Conservation (phyloP, 2,329 filamentous ascomycete species). For the Ophiostoma pallidulum region DNA sequence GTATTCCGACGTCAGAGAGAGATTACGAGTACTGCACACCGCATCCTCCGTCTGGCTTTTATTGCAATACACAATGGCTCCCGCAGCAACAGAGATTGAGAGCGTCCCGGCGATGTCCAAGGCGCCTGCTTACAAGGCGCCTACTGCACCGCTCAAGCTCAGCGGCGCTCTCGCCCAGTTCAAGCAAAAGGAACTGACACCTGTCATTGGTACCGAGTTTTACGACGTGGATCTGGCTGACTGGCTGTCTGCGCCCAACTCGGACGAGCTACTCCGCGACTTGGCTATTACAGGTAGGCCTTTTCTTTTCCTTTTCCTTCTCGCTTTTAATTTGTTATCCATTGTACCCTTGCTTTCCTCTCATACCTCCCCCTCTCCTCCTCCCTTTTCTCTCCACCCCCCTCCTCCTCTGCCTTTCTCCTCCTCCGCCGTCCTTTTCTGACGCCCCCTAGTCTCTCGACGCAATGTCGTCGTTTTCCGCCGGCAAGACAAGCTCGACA, state of each 20-base stretch:
- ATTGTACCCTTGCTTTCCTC: neutral
- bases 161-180: slow-evolving; percentile 34
- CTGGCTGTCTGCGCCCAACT: slow-evolving; percentile 42
- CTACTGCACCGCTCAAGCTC: slow-evolving; percentile 9
- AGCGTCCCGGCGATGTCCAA: too few species aligned
- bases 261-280: slow-evolving; percentile 48
- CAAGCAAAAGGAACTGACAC: slow-evolving; percentile 40
- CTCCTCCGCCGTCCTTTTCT: too few species aligned
- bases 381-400: too few species aligned
- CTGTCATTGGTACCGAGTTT: slow-evolving; percentile 47
- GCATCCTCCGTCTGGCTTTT: too few species aligned
- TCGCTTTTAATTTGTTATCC: too few species aligned
- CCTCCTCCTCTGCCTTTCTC: neutral
- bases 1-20: too few species aligned
- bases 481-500: slow-evolving; percentile 29
- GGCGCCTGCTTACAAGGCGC: too few species aligned
- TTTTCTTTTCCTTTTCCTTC: neutral
- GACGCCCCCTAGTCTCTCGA: slow-evolving; percentile 29
- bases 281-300: slow-evolving; percentile 47
- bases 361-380: neutral
- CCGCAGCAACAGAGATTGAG: too few species aligned
- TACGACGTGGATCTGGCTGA: slow-evolving; percentile 40
- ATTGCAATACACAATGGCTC: too few species aligned
- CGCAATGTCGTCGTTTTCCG: slow-evolving; percentile 42
- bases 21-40: too few species aligned